Percentiles rank a stretch among this genome's conserved stretches.
Evolutionary conservation across 2,329 filamentous ascomycete genomes (phyloP).

Genomic region (Talaromyces funiculosus): DNA sequence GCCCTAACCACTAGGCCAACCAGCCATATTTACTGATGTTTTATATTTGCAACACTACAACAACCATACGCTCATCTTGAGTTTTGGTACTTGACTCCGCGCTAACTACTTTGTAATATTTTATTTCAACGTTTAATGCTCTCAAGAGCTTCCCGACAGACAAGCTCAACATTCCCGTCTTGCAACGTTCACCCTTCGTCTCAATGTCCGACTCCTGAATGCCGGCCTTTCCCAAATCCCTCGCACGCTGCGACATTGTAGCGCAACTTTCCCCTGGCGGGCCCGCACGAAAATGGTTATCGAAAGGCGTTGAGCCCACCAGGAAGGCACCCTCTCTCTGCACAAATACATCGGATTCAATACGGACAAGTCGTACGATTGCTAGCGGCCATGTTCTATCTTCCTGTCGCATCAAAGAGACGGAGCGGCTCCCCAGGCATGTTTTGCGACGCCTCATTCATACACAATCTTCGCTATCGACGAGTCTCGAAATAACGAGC

Average conservation of each 20-base stretch:
- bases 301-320: not conserved
- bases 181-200: not conserved
- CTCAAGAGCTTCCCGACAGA: not conserved
- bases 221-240: conserved; percentile 4
- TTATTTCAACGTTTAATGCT: not conserved
- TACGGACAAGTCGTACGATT: not conserved
- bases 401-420: not conserved
- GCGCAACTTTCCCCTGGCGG: conserved; percentile 8
- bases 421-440: not conserved
- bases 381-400: not conserved
- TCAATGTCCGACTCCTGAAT: conserved; percentile 12
- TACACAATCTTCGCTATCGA: not conserved
- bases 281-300: conserved; percentile 6
- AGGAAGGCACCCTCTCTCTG: not conserved
- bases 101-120: not conserved
- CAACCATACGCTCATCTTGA: no score
- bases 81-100: no score
- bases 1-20: conserved; percentile 6
- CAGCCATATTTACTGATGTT: not conserved
- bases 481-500: not conserved
- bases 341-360: not conserved
- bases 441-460: not conserved
- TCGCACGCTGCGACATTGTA: conserved; percentile 13
- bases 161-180: no score
- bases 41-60: no score